These are phyloP conservation scores for Jacaranda copaia DNA, from an alignment of 257 asterid genomes.

Conservation along the genomic window DNA sequence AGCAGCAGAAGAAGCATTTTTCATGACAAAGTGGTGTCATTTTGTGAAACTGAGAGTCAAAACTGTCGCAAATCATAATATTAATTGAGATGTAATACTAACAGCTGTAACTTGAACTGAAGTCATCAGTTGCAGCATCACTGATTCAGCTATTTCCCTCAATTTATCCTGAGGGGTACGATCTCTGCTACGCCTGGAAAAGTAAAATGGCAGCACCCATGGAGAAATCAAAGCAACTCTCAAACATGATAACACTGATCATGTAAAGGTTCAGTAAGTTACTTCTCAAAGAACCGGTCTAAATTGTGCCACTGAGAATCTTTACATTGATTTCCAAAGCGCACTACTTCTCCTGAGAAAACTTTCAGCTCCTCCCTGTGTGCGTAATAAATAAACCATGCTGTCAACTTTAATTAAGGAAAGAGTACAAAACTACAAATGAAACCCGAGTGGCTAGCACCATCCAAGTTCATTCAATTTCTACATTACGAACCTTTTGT, in stretches of 20 bases:
- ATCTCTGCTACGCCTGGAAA: conserved; percentile 70
- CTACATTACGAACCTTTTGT: conserved; percentile 67
- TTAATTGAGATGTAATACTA: conserved; percentile 45
- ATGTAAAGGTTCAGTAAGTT: conserved; percentile 39
- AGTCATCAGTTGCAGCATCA: conserved; percentile 72
- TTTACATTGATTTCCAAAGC: conserved; percentile 88
- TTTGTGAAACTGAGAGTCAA: no score
- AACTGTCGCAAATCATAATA: background rate
- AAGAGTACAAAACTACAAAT: conserved; percentile 1
- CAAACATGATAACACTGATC: conserved; percentile 24
- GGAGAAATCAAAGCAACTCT: conserved; percentile 15
- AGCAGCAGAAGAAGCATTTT: background rate
- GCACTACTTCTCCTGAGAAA: conserved; percentile 78
- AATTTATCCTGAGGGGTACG: conserved; percentile 62
- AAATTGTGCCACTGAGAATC: conserved; percentile 93
- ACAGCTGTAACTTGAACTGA: conserved; percentile 81
- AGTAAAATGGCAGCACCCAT: conserved; percentile 3
- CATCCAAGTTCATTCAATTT: background rate
- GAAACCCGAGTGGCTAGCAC: conserved; percentile 3
- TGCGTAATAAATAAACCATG: conserved; percentile 4
- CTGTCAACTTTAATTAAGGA: background rate
- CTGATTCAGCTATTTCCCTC: conserved; percentile 64
- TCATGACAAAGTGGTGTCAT: background rate
- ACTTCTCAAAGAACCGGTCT: conserved; percentile 85
- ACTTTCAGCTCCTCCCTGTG: conserved; percentile 79